Evolutionary conservation across 106 monocot genomes (phyloP), one percentile per base, ranked within the genome.

Genomic region (Platanthera zijinensis): DNA sequence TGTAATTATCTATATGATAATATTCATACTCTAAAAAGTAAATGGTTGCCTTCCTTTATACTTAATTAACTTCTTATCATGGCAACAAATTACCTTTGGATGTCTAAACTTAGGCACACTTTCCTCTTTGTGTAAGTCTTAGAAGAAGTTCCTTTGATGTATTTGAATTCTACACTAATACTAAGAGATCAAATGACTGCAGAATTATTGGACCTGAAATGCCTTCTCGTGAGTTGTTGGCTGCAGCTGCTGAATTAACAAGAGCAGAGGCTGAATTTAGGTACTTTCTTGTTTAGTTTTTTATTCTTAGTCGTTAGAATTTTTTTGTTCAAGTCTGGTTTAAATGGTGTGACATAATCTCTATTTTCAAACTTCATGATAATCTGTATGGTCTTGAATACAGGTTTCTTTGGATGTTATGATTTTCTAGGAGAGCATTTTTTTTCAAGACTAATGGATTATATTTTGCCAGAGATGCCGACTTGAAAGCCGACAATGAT

Each of bases 121-220:
- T 70, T 18, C 12, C 7, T 48, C 17, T 45, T 5, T 48, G 11
- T 46, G 14, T 30, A 69, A 69, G 45, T 45, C 69, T 46, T 46
- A 12, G 45, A 69, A 46, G 2, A 49, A 18, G 10, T 5, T 50
- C 18, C 18, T 71, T 71, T n/a, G 18, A 50, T 71, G 32, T 48
- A 19, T 48, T 19, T 70, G 30, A 8, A n/a, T 48, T 32, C 9
- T 50, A n/a, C 17, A n/a, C 17, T 8, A 21, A 63, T 48, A 8
- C 48, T 72, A 13, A 74, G 7, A 52, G 56, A 17, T 56, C 21
- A 11, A 66, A 14, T 77, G 48, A 46, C 51, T 90, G 64, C 66
- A 97, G 97, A 87, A 62, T 94, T 52, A 99, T 99, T 85, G 99
- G 99, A 75, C 94, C 99, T 76, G 94, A 85, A 82, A 94, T 99